Evolutionary conservation across 305 asterid species (phyloP).

Genomic region (Ajuga reptans): DNA sequence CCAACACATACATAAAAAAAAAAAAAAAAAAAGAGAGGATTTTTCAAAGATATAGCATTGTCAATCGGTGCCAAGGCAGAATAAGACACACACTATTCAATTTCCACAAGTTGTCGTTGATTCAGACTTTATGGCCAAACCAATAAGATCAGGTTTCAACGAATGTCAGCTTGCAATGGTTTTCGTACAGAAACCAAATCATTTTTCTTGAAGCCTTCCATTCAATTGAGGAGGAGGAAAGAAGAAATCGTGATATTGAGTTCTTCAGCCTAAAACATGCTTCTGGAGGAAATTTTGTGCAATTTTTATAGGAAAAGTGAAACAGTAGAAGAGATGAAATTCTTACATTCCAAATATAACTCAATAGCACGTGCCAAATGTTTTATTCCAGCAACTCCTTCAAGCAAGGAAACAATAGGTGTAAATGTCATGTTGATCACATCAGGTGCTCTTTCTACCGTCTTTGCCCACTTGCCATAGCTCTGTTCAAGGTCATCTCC

Average conservation of each 20-base stretch:
- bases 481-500: slow-evolving; percentile 99
- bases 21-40: not conserved
- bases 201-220: too few relatives aligned
- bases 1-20: not conserved
- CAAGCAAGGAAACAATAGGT: slow-evolving; percentile 80
- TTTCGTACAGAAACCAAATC: too few relatives aligned
- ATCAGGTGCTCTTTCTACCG: slow-evolving; percentile 86
- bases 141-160: too few relatives aligned
- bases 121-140: too few relatives aligned
- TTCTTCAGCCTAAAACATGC: too few relatives aligned
- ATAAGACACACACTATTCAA: too few relatives aligned
- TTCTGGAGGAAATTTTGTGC: too few relatives aligned
- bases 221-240: too few relatives aligned
- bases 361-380: slow-evolving; percentile 83
- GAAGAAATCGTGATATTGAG: too few relatives aligned
- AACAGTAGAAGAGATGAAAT: slow-evolving; percentile 7
- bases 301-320: not conserved
- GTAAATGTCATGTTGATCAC: slow-evolving; percentile 90
- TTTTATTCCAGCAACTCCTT: slow-evolving; percentile 78
- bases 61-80: too few relatives aligned
- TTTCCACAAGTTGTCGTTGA: too few relatives aligned
- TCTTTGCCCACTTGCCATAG: slow-evolving; percentile 73
- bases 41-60: not conserved
- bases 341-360: slow-evolving; percentile 84
- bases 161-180: too few relatives aligned